These are phyloP conservation scores for Hibiscus syriacus DNA, from an alignment of 345 rosid species.

Conservation along the genomic window DNA sequence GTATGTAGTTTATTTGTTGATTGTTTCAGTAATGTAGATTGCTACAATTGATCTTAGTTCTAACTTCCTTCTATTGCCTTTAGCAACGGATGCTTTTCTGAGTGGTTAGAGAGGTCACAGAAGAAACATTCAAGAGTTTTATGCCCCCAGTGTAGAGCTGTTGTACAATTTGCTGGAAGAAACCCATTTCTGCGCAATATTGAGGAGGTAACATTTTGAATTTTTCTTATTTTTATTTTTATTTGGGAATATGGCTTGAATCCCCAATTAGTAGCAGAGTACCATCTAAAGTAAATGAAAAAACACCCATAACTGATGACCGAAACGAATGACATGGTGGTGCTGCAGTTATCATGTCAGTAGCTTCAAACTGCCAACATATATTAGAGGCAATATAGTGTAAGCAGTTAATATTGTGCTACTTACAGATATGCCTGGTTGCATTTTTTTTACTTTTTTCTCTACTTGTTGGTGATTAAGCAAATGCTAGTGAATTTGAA, in stretches of 20 bases:
- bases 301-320: not conserved
- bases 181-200: conserved; percentile 70
- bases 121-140: conserved; percentile 51
- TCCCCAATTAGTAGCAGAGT: not conserved
- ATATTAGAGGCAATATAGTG: not conserved
- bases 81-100: conserved; percentile 96
- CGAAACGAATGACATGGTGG: not conserved
- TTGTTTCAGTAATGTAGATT: not conserved
- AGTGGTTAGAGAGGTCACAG: conserved; percentile 82
- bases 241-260: not conserved
- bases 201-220: conserved; percentile 53
- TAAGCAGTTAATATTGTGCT: not conserved
- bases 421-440: not conserved
- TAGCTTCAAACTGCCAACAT: not conserved
- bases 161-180: conserved; percentile 71
- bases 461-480: not conserved
- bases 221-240: not conserved
- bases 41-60: conserved; percentile 9
- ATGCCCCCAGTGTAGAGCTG: conserved; percentile 92
- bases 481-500: not conserved
- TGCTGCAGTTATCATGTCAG: not conserved
- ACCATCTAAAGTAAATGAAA: not conserved
- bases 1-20: conserved; percentile 27
- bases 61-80: conserved; percentile 19
- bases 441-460: not conserved